phyloP scores from a whole-genome alignment of 768 basidiomycete species.

The Boletus coccyginus region DNA sequence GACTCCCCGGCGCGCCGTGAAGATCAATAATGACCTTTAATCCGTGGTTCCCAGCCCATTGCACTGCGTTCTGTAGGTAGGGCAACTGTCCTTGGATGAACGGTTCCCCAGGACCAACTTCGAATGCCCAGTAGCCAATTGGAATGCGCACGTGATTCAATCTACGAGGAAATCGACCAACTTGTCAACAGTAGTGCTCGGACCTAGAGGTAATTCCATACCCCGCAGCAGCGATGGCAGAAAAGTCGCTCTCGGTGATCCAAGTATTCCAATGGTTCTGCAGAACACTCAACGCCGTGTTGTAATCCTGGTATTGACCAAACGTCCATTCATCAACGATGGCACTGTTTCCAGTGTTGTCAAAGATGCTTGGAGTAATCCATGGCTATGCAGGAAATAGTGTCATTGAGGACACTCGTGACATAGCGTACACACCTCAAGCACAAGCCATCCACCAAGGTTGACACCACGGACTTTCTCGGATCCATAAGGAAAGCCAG shows the following conservation, averaged over 20 bases:
- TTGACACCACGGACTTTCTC: conserved; percentile 81
- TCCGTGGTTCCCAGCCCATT: conserved; percentile 66
- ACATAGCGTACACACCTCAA: conserved; percentile 39
- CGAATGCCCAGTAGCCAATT: conserved; percentile 90
- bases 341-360: conserved; percentile 46
- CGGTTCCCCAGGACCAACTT: conserved; percentile 74
- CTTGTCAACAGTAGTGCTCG: not conserved
- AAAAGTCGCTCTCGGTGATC: conserved; percentile 83
- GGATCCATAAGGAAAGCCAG: conserved; percentile 70
- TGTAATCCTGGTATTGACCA: conserved; percentile 53
- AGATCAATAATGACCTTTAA: conserved; percentile 84
- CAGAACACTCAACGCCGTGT: conserved; percentile 49
- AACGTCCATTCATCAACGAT: conserved; percentile 83
- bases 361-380: conserved; percentile 76
- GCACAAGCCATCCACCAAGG: conserved; percentile 65
- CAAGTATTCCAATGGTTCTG: conserved; percentile 76
- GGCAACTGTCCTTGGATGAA: conserved; percentile 74
- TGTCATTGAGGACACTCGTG: conserved; percentile 29
- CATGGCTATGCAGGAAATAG: conserved; percentile 58
- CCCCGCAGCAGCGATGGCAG: conserved; percentile 73
- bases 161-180: conserved; percentile 34
- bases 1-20: conserved; percentile 78
- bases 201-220: conserved; percentile 25
- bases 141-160: conserved; percentile 82
- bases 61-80: conserved; percentile 63